Conservation (phyloP, 352 stramenopile species). For the Globisporangium radiosum region DNA sequence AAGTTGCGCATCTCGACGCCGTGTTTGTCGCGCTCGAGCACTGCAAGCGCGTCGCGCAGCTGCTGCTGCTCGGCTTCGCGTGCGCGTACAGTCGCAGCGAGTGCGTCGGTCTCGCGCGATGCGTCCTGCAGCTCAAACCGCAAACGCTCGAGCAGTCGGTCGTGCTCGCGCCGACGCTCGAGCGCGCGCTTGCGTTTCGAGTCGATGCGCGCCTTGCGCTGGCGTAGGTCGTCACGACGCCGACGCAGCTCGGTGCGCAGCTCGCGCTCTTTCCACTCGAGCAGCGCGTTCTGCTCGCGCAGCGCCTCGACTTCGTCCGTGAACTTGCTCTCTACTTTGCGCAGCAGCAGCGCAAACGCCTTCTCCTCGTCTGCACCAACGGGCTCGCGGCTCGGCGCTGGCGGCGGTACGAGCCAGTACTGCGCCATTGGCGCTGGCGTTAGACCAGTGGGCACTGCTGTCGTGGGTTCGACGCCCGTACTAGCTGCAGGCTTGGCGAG, state of each 20-base stretch:
- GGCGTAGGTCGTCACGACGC: slow-evolving; percentile 48
- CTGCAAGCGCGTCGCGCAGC: slow-evolving; percentile 16
- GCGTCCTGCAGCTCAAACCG: slow-evolving; percentile 26
- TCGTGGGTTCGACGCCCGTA: slow-evolving; percentile 1
- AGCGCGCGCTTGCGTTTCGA: slow-evolving; percentile 66
- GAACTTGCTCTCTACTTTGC: slow-evolving; percentile 75
- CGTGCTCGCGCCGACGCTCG: slow-evolving; percentile 56
- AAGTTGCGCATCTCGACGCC: slow-evolving; percentile 40
- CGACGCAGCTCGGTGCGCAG: slow-evolving; percentile 60
- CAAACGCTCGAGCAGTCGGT: slow-evolving; percentile 36
- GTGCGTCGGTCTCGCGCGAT: slow-evolving; percentile 10
- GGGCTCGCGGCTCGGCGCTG: slow-evolving; percentile 1
- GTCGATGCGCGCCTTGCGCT: slow-evolving; percentile 61
- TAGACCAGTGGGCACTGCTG: slow-evolving; percentile 1
- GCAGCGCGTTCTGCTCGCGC: slow-evolving; percentile 59
- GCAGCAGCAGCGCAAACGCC: slow-evolving; percentile 65
- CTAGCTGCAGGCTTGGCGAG: slow-evolving; percentile 19
- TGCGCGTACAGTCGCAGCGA: slow-evolving; percentile 8
- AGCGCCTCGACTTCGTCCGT: slow-evolving; percentile 71
- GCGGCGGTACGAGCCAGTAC: slow-evolving; percentile 6
- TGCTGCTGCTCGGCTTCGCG: slow-evolving; percentile 21
- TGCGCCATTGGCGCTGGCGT: background rate
- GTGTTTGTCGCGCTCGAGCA: slow-evolving; percentile 30
- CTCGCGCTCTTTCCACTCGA: slow-evolving; percentile 65
- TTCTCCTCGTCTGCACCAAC: slow-evolving; percentile 26